These are phyloP conservation scores for Voacanga thouarsii DNA, from an alignment of 257 asterid species.

Conservation along the genomic window DNA sequence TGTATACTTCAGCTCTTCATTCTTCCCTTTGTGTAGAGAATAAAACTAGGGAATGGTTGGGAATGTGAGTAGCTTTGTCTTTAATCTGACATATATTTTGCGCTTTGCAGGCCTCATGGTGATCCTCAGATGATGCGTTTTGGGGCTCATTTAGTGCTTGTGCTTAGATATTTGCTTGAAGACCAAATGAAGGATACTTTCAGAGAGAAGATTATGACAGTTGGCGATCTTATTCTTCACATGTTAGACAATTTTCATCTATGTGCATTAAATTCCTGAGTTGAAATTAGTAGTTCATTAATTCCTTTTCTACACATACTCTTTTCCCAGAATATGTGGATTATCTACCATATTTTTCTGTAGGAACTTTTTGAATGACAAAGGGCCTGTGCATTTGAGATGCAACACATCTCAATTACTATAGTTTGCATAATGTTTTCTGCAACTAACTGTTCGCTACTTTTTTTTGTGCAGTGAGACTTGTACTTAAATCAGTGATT, in stretches of 20 bases:
- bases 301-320: not conserved
- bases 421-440: too few species aligned
- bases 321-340: not conserved
- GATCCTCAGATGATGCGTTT: constrained; percentile 99
- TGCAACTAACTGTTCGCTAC: not conserved
- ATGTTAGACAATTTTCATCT: constrained; percentile 50
- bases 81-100: not conserved
- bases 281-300: not conserved
- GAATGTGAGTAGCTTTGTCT: constrained; percentile 1
- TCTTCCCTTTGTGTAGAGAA: not conserved
- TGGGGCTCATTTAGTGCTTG: constrained; percentile 98
- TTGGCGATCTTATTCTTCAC: constrained; percentile 93
- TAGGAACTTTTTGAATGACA: not conserved
- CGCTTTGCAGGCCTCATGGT: constrained; percentile 88
- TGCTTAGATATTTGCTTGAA: constrained; percentile 72
- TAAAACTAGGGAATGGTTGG: not conserved
- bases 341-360: not conserved
- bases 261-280: not conserved
- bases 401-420: not conserved
- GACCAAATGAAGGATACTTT: constrained; percentile 83
- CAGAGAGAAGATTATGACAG: constrained; percentile 76
- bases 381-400: not conserved
- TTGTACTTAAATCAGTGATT: not conserved
- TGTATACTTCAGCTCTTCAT: not conserved
- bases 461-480: too few species aligned